Conservation (phyloP, 352 stramenopile species). For the Phytopythium helicoides region DNA sequence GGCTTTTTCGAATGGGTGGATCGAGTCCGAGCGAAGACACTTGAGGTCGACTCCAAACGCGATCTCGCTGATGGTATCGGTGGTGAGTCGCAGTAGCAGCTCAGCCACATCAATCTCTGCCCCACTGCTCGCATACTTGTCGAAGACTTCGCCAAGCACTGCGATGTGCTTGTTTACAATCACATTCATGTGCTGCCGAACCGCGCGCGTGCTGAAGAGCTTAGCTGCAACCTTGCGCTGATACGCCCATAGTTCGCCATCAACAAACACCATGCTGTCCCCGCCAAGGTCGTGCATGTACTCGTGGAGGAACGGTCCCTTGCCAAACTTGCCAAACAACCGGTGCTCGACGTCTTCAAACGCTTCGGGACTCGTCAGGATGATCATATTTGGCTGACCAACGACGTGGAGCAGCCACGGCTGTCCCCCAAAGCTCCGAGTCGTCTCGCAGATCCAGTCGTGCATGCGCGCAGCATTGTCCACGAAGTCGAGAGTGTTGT, state of each 20-base stretch:
- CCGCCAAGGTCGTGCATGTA: conserved; percentile 47
- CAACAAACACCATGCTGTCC: conserved; percentile 56
- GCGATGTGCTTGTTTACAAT: conserved; percentile 35
- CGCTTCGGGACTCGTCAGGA: conserved; percentile 24
- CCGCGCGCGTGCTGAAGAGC: conserved; percentile 65
- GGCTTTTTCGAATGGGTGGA: conserved; percentile 28
- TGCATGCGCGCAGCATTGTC: conserved; percentile 23
- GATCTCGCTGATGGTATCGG: conserved; percentile 32
- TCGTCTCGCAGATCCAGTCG: conserved; percentile 48
- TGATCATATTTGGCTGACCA: conserved; percentile 24
- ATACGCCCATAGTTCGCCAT: conserved; percentile 53
- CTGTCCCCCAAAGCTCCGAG: conserved; percentile 14
- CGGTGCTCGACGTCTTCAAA: conserved; percentile 51
- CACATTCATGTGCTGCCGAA: conserved; percentile 37
- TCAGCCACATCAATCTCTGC: conserved; percentile 20
- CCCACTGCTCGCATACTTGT: not conserved
- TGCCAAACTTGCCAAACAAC: conserved; percentile 48
- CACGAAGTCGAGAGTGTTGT: conserved; percentile 1
- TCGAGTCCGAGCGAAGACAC: conserved; percentile 13
- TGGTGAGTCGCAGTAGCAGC: conserved; percentile 20
- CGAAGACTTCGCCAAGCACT: conserved; percentile 23
- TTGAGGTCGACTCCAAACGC: conserved; percentile 29
- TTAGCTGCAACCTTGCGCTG: conserved; percentile 82
- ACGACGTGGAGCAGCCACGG: conserved; percentile 29
- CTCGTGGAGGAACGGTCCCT: conserved; percentile 35